Evolutionary conservation across 371 early-diverging fungal genomes (phyloP).

Genomic region (Rhizopus delemar): DNA sequence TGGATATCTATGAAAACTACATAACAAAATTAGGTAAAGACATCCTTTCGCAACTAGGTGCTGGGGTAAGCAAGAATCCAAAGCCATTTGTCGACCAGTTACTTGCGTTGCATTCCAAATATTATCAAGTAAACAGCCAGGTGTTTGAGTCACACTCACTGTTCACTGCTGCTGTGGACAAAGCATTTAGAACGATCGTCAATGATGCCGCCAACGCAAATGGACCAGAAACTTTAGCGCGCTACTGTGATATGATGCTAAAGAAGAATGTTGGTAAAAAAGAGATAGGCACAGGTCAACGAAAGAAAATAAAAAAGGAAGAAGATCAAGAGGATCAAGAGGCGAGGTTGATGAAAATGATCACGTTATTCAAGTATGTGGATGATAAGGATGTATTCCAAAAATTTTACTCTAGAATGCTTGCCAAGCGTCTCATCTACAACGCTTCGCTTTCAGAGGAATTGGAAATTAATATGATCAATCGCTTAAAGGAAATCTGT

Average conservation of each 20-base stretch:
- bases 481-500: constrained; percentile 84
- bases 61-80: constrained; percentile 68
- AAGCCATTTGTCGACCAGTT: constrained; percentile 68
- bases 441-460: constrained; percentile 81
- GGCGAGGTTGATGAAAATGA: constrained; percentile 54
- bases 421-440: constrained; percentile 86
- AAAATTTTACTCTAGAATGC: constrained; percentile 77
- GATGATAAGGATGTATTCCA: constrained; percentile 91
- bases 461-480: constrained; percentile 83
- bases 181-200: constrained; percentile 78
- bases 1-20: constrained; percentile 65
- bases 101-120: constrained; percentile 66
- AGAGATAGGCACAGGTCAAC: constrained; percentile 21
- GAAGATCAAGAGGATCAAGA: constrained; percentile 57
- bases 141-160: constrained; percentile 69
- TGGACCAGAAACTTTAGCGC: constrained; percentile 78
- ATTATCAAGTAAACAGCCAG: constrained; percentile 56
- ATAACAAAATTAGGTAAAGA: constrained; percentile 64
- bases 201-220: constrained; percentile 65
- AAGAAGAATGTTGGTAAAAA: constrained; percentile 58
- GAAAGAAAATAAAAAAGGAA: constrained; percentile 18
- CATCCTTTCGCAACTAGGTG: constrained; percentile 56
- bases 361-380: constrained; percentile 84
- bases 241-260: constrained; percentile 80
- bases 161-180: constrained; percentile 84